Conservation (phyloP, 495 filamentous ascomycete genomes). For the Aspergillus carlsbadensis region DNA sequence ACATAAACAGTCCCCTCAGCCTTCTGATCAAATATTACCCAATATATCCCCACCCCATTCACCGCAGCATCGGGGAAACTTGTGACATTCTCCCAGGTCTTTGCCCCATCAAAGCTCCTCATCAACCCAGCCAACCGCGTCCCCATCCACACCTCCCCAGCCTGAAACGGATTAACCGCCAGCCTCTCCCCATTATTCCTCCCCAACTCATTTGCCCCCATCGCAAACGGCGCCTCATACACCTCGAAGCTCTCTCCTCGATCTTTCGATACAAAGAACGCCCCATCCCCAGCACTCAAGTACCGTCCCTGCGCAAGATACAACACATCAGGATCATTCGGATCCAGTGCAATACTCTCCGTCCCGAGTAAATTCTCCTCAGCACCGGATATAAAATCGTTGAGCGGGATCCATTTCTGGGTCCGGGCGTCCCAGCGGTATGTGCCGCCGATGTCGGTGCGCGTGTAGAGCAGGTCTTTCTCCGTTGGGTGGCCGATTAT, state of each 20-base stretch:
- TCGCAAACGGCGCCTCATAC: slow-evolving; percentile 49
- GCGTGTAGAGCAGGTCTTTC: slow-evolving; percentile 58
- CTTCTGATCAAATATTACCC: slow-evolving; percentile 22
- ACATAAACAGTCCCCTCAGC: slow-evolving; percentile 18
- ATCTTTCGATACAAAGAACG: slow-evolving; percentile 18
- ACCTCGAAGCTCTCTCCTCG: slow-evolving; percentile 11
- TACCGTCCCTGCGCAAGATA: slow-evolving; percentile 52
- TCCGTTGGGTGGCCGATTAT: slow-evolving; percentile 58
- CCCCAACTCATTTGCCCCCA: slow-evolving; percentile 66
- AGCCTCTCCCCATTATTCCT: slow-evolving; percentile 63
- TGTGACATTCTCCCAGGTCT: slow-evolving; percentile 56
- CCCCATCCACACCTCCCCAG: slow-evolving; percentile 18
- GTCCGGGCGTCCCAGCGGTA: slow-evolving; percentile 53
- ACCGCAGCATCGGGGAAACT: slow-evolving; percentile 48
- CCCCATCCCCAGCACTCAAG: slow-evolving; percentile 13
- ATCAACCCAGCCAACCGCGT: slow-evolving; percentile 46
- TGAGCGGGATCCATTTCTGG: slow-evolving; percentile 58
- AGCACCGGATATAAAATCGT: slow-evolving; percentile 40
- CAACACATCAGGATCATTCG: slow-evolving; percentile 51
- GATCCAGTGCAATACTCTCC: slow-evolving; percentile 58
- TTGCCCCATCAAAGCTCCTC: slow-evolving; percentile 57
- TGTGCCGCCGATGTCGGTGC: slow-evolving; percentile 62
- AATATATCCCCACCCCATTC: slow-evolving; percentile 19
- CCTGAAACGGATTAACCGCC: slow-evolving; percentile 52
- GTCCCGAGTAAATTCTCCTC: slow-evolving; percentile 36